Percentiles rank a stretch among this genome's conserved stretches.
These are phyloP conservation scores for Leptographium flavum DNA, from an alignment of 2,329 filamentous ascomycete genomes.

Conservation along the genomic window DNA sequence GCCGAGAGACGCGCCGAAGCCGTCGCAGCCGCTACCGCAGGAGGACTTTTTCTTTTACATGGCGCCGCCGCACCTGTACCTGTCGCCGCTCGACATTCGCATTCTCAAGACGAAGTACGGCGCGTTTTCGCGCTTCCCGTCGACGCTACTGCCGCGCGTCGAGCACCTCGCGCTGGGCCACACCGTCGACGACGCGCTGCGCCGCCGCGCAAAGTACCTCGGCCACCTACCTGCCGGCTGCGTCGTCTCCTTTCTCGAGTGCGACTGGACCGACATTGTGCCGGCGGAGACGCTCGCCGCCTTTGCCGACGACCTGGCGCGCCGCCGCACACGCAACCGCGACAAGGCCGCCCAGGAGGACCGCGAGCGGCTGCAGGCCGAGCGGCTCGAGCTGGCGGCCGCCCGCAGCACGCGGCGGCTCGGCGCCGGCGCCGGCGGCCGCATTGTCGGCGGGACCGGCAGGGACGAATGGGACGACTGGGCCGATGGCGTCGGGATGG, in stretches of 20 bases:
- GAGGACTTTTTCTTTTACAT: slow-evolving; percentile 76
- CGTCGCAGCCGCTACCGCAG: slow-evolving; percentile 21
- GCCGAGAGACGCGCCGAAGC: slow-evolving; percentile 21
- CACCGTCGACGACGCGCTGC: slow-evolving; percentile 70
- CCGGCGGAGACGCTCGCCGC: slow-evolving; percentile 56
- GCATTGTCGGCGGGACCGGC: no score
- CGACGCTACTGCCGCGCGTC: slow-evolving; percentile 72
- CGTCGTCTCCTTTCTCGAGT: slow-evolving; percentile 81
- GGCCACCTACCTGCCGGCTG: slow-evolving; percentile 81
- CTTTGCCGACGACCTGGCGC: slow-evolving; percentile 65
- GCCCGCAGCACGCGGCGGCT: slow-evolving; percentile 23
- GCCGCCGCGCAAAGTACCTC: slow-evolving; percentile 76
- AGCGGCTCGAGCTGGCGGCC: slow-evolving; percentile 61
- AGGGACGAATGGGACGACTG: slow-evolving; percentile 15
- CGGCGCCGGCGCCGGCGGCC: background rate
- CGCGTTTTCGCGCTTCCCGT: slow-evolving; percentile 67
- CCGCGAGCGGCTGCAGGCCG: slow-evolving; percentile 67
- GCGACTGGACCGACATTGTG: slow-evolving; percentile 88
- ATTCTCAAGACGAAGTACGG: slow-evolving; percentile 85
- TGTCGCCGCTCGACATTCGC: slow-evolving; percentile 81
- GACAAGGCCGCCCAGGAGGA: slow-evolving; percentile 82
- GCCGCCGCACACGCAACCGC: slow-evolving; percentile 58
- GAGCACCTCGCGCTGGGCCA: slow-evolving; percentile 84
- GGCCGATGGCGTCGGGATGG: background rate
- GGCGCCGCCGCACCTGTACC: slow-evolving; percentile 72